Conservation (phyloP, 805 yeast genomes). For the Wickerhamomyces chambardii region DNA sequence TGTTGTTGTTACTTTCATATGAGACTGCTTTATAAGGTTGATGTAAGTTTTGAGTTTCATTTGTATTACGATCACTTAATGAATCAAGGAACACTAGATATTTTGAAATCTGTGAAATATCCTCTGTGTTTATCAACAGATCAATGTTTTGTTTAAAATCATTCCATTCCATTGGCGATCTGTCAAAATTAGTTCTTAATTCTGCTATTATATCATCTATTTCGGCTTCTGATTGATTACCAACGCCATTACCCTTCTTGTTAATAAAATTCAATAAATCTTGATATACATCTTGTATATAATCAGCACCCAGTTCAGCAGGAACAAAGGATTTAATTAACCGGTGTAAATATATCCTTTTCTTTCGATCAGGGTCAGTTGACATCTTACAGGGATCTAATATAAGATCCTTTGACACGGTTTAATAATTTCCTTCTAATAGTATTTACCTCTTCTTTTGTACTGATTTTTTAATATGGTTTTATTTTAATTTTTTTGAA, state of each 20-base stretch:
- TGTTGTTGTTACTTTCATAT: too few relatives aligned
- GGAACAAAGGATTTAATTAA: conserved; percentile 11
- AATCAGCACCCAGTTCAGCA: conserved; percentile 3
- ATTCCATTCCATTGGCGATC: conserved; percentile 16
- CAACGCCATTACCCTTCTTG: too few relatives aligned
- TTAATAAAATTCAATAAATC: conserved; percentile 13
- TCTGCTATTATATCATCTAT: background rate
- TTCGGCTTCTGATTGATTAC: background rate
- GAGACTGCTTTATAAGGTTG: too few relatives aligned
- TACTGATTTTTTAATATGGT: background rate
- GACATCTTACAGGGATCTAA: too few relatives aligned
- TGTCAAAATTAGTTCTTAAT: background rate
- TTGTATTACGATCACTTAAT: conserved; percentile 1
- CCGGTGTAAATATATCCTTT: conserved; percentile 9
- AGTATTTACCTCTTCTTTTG: too few relatives aligned
- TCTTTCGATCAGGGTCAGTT: conserved; percentile 2
- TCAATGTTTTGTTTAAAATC: conserved; percentile 24
- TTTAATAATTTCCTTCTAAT: too few relatives aligned
- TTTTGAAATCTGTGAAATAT: conserved; percentile 23
- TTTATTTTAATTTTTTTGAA: background rate
- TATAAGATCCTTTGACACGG: too few relatives aligned
- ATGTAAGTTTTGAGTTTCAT: background rate
- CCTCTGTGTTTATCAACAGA: conserved; percentile 18
- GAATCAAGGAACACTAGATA: conserved; percentile 26
- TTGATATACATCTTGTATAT: conserved; percentile 7